Evolutionary conservation across 139 green algal genomes (phyloP), one percentile per base, ranked within the genome.

Genomic region (Tetradesmus obliquus): DNA sequence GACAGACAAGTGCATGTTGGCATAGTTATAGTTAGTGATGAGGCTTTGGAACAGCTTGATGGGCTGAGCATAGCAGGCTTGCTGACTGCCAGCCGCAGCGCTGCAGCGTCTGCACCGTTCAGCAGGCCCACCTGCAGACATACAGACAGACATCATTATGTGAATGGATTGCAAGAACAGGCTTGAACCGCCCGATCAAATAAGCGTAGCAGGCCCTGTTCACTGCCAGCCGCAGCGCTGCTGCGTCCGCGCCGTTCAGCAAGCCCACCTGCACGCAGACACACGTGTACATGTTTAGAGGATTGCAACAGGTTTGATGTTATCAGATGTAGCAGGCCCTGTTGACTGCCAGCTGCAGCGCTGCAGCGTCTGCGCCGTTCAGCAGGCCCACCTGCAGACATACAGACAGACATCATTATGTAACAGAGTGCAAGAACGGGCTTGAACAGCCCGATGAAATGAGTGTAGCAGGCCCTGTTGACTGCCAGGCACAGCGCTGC

Each of bases 1-100:
- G 60, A 17, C 19, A 45, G 32, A 45, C 32, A 45, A 45, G 32
- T 45, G 32, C 32, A 45, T 45, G 32, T 45, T 45, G 32, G 32
- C 32, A 45, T 45, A 45, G 32, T 45, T 45, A 0, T 45, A 45
- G 32, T 45, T 45, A 45, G 32, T 45, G 32, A 45, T 45, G 32
- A 45, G 32, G 32, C 32, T 45, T 45, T 45, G 32, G 32, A 45
- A 45, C 32, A 45, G 32, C 32, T 45, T 45, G 32, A 45, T 45
- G 32, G 32, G 32, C 32, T 45, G 17, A 76, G 66, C 8, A 66
- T 19, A 71, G 85, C 92, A 97, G 54, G 92, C 32, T 24, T 86
- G 83, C 95, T 94, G 24, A 97, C 90, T 1, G 92, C 81, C n/a
- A 55, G 5, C 6, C 95, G 93, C 53, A 98, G 84, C 3, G 92